phyloP scores from a whole-genome alignment of 1,139 yeast species.

The Pichia sp. region DNA sequence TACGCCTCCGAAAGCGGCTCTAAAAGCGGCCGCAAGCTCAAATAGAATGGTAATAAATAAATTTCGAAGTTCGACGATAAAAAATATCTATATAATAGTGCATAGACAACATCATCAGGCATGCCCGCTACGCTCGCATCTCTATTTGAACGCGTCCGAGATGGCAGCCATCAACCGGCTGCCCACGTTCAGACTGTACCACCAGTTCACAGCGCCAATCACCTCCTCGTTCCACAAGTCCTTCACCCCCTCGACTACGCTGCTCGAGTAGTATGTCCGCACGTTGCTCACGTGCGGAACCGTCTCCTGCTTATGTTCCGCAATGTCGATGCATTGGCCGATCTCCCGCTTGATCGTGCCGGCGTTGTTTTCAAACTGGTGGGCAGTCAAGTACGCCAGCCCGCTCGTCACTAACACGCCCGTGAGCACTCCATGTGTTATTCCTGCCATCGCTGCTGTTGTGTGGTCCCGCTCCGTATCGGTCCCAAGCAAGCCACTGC shows the following conservation, averaged over 20 bases:
- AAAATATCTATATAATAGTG: too few species aligned
- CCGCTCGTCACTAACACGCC: slow-evolving; percentile 65
- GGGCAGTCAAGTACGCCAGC: slow-evolving; percentile 59
- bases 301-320: slow-evolving; percentile 47
- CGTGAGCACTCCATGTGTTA: slow-evolving; percentile 66
- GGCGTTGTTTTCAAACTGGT: slow-evolving; percentile 50
- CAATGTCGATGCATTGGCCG: slow-evolving; percentile 42
- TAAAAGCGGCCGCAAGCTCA: not conserved
- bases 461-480: not conserved
- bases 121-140: too few species aligned
- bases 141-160: slow-evolving; percentile 11
- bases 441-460: slow-evolving; percentile 48
- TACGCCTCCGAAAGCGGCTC: slow-evolving; percentile 23
- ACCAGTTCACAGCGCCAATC: slow-evolving; percentile 60
- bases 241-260: slow-evolving; percentile 57
- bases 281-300: slow-evolving; percentile 36
- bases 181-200: slow-evolving; percentile 30
- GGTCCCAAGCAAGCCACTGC: not conserved
- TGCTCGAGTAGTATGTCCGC: slow-evolving; percentile 41
- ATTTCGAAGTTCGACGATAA: slow-evolving; percentile 9
- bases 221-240: slow-evolving; percentile 84
- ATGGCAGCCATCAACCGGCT: slow-evolving; percentile 17
- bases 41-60: not conserved
- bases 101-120: slow-evolving; percentile 3
- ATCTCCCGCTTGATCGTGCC: slow-evolving; percentile 46